Evolutionary conservation across 2,329 filamentous ascomycete genomes (phyloP).

Genomic region (Fusarium poae): DNA sequence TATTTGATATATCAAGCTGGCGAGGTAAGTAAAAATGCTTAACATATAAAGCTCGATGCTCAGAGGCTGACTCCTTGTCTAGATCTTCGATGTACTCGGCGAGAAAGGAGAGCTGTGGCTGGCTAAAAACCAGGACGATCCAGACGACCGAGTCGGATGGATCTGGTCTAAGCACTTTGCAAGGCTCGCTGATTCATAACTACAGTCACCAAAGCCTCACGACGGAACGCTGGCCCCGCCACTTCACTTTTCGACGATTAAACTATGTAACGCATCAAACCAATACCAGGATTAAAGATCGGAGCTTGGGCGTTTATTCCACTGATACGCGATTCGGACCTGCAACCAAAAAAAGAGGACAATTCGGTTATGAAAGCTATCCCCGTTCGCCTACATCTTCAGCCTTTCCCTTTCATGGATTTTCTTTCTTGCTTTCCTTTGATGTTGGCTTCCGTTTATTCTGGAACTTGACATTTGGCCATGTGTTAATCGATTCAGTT

Average conservation of each 20-base stretch:
- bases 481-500: conserved; percentile 33
- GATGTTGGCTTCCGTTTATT: conserved; percentile 28
- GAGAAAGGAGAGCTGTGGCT: conserved; percentile 99
- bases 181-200: conserved; percentile 67
- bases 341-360: conserved; percentile 34
- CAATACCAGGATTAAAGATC: conserved; percentile 44
- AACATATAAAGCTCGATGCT: no score
- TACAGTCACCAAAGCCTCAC: conserved; percentile 28
- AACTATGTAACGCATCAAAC: conserved; percentile 45
- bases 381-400: conserved; percentile 33
- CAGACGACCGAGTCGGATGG: conserved; percentile 85
- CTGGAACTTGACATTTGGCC: conserved; percentile 32
- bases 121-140: conserved; percentile 95
- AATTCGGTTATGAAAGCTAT: conserved; percentile 26
- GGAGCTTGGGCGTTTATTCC: conserved; percentile 45
- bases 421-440: conserved; percentile 18
- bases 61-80: conserved; percentile 15
- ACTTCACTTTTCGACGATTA: conserved; percentile 29
- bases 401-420: conserved; percentile 33
- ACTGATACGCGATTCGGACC: conserved; percentile 39
- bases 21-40: conserved; percentile 70
- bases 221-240: conserved; percentile 22
- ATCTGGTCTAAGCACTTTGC: conserved; percentile 99
- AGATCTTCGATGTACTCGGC: conserved; percentile 91
- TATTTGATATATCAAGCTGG: conserved; percentile 96